Evolutionary conservation across 1,284 basidiomycete genomes (phyloP).

Genomic region (Porogramme epimiltina): DNA sequence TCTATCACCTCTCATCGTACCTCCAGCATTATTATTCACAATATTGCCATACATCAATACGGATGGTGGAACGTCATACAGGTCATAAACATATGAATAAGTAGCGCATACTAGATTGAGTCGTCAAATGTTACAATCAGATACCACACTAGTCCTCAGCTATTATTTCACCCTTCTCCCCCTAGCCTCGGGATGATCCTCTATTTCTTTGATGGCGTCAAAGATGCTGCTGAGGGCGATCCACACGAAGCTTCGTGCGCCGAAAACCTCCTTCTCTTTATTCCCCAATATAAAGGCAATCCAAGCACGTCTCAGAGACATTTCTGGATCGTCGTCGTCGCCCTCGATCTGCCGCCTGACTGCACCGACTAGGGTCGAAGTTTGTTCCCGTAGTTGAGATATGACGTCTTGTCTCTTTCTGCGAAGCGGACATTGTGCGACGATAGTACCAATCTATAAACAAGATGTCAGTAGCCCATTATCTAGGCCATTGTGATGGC

Average conservation of each 20-base stretch:
- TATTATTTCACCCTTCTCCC: too few relatives aligned
- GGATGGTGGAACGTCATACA: too few relatives aligned
- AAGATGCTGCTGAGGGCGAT: conserved; percentile 58
- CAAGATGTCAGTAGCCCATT: neutral
- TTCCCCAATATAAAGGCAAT: conserved; percentile 50
- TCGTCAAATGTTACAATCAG: too few relatives aligned
- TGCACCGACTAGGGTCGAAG: conserved; percentile 48
- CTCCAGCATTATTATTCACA: too few relatives aligned
- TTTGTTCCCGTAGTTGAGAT: conserved; percentile 54
- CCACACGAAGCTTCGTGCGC: conserved; percentile 63
- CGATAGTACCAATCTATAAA: conserved; percentile 53
- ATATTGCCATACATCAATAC: too few relatives aligned
- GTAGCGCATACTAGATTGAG: too few relatives aligned
- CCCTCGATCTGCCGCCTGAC: conserved; percentile 50
- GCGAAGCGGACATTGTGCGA: conserved; percentile 59
- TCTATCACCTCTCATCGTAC: too few relatives aligned
- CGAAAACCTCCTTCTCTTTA: conserved; percentile 44
- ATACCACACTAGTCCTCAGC: too few relatives aligned
- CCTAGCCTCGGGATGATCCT: conserved; percentile 12
- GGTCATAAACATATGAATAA: too few relatives aligned
- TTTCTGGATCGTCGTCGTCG: conserved; percentile 41
- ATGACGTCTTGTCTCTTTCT: conserved; percentile 54
- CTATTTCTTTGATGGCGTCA: conserved; percentile 39
- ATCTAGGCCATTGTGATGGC: neutral
- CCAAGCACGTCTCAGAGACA: conserved; percentile 49